Conservation (phyloP, 495 filamentous ascomycete species). For the Aspergillus bertholletiae region DNA sequence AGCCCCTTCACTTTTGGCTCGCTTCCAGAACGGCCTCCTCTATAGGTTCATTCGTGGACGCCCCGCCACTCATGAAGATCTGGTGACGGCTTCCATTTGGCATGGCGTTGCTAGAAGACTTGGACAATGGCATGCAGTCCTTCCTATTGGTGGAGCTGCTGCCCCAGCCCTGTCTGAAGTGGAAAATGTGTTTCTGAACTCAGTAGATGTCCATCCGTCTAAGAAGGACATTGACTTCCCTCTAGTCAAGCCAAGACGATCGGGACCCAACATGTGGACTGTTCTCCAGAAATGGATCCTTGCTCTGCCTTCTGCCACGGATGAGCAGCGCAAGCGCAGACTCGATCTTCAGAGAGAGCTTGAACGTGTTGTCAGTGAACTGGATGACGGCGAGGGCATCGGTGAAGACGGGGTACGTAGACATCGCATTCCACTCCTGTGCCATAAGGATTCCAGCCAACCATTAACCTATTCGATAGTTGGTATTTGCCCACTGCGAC, state of each 20-base stretch:
- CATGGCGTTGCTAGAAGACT: conserved; percentile 77
- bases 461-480: conserved; percentile 40
- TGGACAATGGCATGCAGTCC: conserved; percentile 87
- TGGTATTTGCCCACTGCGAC: conserved; percentile 94
- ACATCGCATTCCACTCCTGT: background rate
- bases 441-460: background rate
- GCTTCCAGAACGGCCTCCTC: conserved; percentile 93
- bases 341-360: conserved; percentile 71
- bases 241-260: conserved; percentile 56
- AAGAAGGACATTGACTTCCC: conserved; percentile 39
- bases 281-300: conserved; percentile 94
- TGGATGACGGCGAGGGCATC: conserved; percentile 71
- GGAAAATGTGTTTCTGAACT: conserved; percentile 10
- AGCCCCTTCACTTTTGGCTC: conserved; percentile 82
- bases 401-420: conserved; percentile 67
- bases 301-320: conserved; percentile 71
- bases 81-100: conserved; percentile 69
- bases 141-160: conserved; percentile 37
- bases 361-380: conserved; percentile 58
- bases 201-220: conserved; percentile 29
- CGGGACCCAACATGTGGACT: conserved; percentile 81
- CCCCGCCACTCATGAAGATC: conserved; percentile 73
- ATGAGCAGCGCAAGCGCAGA: conserved; percentile 62
- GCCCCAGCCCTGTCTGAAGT: conserved; percentile 7
- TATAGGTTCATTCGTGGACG: conserved; percentile 85